Base-by-base conservation (phyloP, 2,329 filamentous ascomycete species). In the Alternaria metachromatica region DNA sequence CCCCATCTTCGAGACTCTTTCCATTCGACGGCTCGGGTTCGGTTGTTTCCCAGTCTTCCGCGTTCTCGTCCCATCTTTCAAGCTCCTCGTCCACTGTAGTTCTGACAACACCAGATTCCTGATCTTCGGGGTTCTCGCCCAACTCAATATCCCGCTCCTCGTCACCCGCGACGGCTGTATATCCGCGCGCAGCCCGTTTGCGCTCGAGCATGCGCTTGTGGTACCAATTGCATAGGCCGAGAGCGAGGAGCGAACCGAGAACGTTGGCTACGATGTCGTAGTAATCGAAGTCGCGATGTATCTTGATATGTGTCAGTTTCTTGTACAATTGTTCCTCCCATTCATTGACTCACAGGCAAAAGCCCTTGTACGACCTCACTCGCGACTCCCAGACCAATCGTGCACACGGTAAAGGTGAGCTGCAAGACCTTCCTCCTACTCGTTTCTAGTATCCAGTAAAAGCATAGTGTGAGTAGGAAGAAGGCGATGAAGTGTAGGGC, bases 401-500 rank as follows among this genome's bases (percentile, higher is more conserved):
- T 96, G 82, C 93, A 96, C 64, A 93, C 85, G 21, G 93, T 79
- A 25, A 97, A 83, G 13, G 94, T 97, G 68, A 97, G 83, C 80
- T 99, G 91, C 53, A 97, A 84, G 20, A 89, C 91, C 71, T 95
- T 92, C 55, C 95, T 90, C 66, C 96, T 92, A 67, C 90, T 91
- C 56, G 94, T 96, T 80, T 99, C 96, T 73, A 97, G 83, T 77
- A 97, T 92, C 94, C 96, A 99, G 88, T 99, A 99, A 86, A 98
- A 98, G 71, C 87, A 78, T 46, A 92, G 81, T 15, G 95, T 97
- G 57, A 99, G 87, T 70, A 93, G 78, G 85, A 98, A 97, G 84
- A 99, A 98, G 73, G 92, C 94, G 62, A 94, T 66, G 72, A 92
- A 86, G 81, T 98, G 96, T 26, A 98, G 87, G 75, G 92, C 84